These are phyloP conservation scores for Aaosphaeria pasadenensis DNA, from an alignment of 2,329 filamentous ascomycete species.

Conservation along the genomic window DNA sequence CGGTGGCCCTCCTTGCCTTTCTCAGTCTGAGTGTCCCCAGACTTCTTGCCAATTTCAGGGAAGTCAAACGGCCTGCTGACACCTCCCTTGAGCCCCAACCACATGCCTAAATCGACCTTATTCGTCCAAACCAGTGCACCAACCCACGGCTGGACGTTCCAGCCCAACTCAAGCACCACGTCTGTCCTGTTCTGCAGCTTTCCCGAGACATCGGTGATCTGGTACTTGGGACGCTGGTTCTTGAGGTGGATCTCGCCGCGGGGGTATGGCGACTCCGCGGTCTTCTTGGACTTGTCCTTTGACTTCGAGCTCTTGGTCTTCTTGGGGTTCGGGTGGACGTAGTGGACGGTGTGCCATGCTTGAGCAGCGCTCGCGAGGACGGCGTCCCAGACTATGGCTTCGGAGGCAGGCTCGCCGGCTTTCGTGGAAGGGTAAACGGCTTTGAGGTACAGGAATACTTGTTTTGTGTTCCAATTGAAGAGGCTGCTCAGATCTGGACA, in stretches of 20 bases:
- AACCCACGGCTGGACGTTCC: conserved; percentile 98
- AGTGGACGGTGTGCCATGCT: conserved; percentile 50
- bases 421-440: conserved; percentile 62
- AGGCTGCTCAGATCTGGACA: conserved; percentile 75
- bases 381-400: conserved; percentile 91
- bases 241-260: conserved; percentile 73
- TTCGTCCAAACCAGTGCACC: conserved; percentile 77
- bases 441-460: conserved; percentile 94
- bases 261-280: conserved; percentile 21
- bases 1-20: conserved; percentile 49
- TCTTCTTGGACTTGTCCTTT: conserved; percentile 19
- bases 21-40: conserved; percentile 46
- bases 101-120: conserved; percentile 50
- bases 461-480: conserved; percentile 99
- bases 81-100: conserved; percentile 66
- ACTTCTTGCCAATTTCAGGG: conserved; percentile 66
- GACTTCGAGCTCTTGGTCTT: conserved; percentile 23
- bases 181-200: conserved; percentile 71
- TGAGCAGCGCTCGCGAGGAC: conserved; percentile 79
- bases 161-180: conserved; percentile 78
- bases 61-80: conserved; percentile 62
- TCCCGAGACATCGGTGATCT: conserved; percentile 86
- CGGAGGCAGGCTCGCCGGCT: conserved; percentile 40
- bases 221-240: conserved; percentile 92
- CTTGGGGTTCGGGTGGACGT: conserved; percentile 58